Evolutionary conservation across 495 filamentous ascomycete species (phyloP).

Genomic region (Tetracladium setigerum): DNA sequence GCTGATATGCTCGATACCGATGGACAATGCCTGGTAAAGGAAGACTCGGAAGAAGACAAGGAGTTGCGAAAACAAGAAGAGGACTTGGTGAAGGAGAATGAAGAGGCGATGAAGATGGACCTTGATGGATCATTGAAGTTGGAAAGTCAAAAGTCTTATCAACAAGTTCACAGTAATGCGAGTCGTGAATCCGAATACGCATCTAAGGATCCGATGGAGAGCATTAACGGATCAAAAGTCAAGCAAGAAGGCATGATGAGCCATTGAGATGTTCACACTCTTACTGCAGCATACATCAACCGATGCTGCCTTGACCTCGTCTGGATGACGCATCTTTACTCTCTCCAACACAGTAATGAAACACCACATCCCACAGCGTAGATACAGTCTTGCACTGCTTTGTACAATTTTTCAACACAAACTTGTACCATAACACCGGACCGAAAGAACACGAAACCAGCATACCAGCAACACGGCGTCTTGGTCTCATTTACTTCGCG

Average conservation of each 20-base stretch:
- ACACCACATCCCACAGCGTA: too few species aligned
- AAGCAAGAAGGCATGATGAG: not conserved
- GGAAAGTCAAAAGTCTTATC: not conserved
- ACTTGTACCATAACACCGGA: not conserved
- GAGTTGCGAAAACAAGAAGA: conserved; percentile 20
- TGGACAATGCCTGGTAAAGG: not conserved
- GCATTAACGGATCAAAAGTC: too few species aligned
- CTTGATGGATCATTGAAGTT: conserved; percentile 4
- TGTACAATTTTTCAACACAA: not conserved
- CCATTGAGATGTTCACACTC: not conserved
- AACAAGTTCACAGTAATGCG: too few species aligned
- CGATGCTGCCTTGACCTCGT: too few species aligned
- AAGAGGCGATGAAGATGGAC: conserved; percentile 21
- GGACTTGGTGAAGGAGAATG: conserved; percentile 18
- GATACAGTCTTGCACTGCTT: not conserved
- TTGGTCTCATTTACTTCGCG: not conserved
- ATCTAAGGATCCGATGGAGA: too few species aligned
- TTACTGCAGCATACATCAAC: not conserved
- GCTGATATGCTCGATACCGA: not conserved
- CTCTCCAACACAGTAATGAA: too few species aligned
- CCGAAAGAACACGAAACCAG: not conserved
- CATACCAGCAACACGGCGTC: too few species aligned
- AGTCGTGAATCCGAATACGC: too few species aligned
- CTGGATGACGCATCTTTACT: too few species aligned
- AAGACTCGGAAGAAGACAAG: conserved; percentile 17